Evolutionary conservation across 2,329 filamentous ascomycete species (phyloP).

Genomic region (Emmonsiellopsis sp.): DNA sequence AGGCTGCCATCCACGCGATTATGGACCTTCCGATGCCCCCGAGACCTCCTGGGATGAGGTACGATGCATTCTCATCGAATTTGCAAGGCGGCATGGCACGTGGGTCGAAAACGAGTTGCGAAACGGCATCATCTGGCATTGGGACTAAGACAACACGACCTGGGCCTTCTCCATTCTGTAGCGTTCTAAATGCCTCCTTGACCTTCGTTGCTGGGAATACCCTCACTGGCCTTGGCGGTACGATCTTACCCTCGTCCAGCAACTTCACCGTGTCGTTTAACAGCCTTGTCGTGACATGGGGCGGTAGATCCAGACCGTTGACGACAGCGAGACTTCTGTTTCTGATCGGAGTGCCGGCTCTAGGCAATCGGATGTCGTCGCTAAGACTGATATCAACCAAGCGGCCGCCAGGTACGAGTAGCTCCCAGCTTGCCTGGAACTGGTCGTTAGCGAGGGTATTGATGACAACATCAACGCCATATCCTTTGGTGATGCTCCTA

Average conservation of each 20-base stretch:
- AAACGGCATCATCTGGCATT: neutral
- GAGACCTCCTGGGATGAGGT: slow-evolving; percentile 14
- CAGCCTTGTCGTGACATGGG: slow-evolving; percentile 3
- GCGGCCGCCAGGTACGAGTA: slow-evolving; percentile 7
- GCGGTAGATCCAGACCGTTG: slow-evolving; percentile 2
- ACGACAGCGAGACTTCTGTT: slow-evolving; percentile 8
- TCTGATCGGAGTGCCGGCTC: neutral
- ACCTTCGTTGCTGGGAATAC: slow-evolving; percentile 11
- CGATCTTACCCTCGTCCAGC: slow-evolving; percentile 12
- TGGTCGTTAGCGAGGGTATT: slow-evolving; percentile 3
- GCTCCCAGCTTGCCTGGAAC: slow-evolving; percentile 1
- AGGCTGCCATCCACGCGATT: slow-evolving; percentile 13
- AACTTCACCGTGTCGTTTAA: slow-evolving; percentile 8
- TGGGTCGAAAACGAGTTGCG: neutral
- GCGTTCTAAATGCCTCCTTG: slow-evolving; percentile 13
- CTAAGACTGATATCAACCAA: slow-evolving; percentile 6
- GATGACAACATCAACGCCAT: slow-evolving; percentile 7
- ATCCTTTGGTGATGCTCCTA: slow-evolving; percentile 1
- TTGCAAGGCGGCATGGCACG: neutral
- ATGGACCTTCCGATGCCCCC: slow-evolving; percentile 16
- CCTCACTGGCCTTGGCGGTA: slow-evolving; percentile 10
- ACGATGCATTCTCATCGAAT: slow-evolving; percentile 10
- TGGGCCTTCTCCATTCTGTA: slow-evolving; percentile 9
- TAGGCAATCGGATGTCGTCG: neutral
- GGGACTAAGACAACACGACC: neutral